Evolutionary conservation across 2,329 filamentous ascomycete genomes (phyloP), one percentile per base, ranked within the genome.

Genomic region (Aureobasidium namibiae): DNA sequence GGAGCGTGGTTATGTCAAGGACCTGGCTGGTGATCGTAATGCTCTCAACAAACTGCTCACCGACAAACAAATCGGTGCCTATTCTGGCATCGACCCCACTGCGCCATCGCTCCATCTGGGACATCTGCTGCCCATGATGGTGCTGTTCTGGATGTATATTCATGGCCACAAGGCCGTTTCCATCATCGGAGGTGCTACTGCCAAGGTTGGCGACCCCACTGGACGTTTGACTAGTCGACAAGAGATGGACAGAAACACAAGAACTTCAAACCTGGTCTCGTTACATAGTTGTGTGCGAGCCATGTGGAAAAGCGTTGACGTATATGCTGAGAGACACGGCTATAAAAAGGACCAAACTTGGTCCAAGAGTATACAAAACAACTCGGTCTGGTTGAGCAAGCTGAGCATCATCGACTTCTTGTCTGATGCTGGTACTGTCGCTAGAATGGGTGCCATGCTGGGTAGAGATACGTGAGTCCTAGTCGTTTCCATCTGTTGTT

Each of bases 391-490:
- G 94, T 84, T 92, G 76, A 83, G 87, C 64, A 83, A 81, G 39
- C 74, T 89, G 44, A 79, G 84, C 1, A 78, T 95, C 45, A 77
- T 90, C 50, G 88, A 96, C 46, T 82, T 96, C 54, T 76, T 95
- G 65, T 82, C 83, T 68, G 80, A 86, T 60, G 76, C 96, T 31
- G 94, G 91, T 2, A 81, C 80, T 33, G 81, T 85, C 46, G 84
- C 90, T 70, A 81, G 92, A 61, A 75, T 99, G 53, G 91, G 92
- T 1, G 82, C 91, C 3, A 91, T 99, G 89, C 79, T 99, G 61
- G 84, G 86, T 56, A 85, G 90, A 67, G 92, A 97, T 63, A 94
- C 89, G 87, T 90, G 73, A 79, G 88, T 83, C 3, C 49, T 64
- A 56, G 65, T 61, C 41, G 56, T 62, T 16, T 39, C 9, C 39